Evolutionary conservation across 2,329 filamentous ascomycete genomes (phyloP).

Genomic region (Cryphonectria carpinicola): DNA sequence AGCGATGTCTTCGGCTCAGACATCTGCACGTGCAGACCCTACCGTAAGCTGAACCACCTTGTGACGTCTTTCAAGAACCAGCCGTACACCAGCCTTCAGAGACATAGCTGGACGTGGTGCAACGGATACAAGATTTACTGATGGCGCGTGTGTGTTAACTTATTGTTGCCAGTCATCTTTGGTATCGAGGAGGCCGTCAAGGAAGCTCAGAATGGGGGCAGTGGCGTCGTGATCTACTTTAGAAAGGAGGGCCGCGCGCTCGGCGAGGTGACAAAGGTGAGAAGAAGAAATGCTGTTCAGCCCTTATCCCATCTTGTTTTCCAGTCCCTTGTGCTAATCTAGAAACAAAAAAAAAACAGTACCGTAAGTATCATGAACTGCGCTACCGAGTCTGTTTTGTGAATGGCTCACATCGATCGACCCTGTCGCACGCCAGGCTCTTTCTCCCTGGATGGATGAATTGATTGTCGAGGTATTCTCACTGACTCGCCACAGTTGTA

Average conservation of each 20-base stretch:
- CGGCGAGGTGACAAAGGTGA: constrained; percentile 93
- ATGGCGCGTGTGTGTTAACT: background rate
- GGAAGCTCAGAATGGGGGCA: constrained; percentile 91
- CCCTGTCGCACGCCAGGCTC: background rate
- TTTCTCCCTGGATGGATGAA: background rate
- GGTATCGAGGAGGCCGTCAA: constrained; percentile 98
- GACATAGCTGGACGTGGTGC: background rate
- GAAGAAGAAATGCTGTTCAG: constrained; percentile 30
- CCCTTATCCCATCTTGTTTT: background rate
- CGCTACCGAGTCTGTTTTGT: background rate
- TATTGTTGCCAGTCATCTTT: constrained; percentile 66
- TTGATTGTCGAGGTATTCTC: background rate
- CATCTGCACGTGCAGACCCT: constrained; percentile 95
- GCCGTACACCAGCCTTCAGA: background rate
- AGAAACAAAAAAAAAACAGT: constrained; percentile 38
- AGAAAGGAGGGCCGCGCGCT: constrained; percentile 94
- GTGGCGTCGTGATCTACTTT: constrained; percentile 97
- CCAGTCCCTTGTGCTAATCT: constrained; percentile 37
- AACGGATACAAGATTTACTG: background rate
- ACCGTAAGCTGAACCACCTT: constrained; percentile 47
- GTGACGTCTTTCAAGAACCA: background rate
- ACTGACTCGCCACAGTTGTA: constrained; percentile 49
- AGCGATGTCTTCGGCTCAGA: constrained; percentile 98
- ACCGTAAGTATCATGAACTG: constrained; percentile 46
- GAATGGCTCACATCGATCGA: constrained; percentile 13